phyloP scores from a whole-genome alignment of 129 eudicot species.

The Tagetes patula region DNA sequence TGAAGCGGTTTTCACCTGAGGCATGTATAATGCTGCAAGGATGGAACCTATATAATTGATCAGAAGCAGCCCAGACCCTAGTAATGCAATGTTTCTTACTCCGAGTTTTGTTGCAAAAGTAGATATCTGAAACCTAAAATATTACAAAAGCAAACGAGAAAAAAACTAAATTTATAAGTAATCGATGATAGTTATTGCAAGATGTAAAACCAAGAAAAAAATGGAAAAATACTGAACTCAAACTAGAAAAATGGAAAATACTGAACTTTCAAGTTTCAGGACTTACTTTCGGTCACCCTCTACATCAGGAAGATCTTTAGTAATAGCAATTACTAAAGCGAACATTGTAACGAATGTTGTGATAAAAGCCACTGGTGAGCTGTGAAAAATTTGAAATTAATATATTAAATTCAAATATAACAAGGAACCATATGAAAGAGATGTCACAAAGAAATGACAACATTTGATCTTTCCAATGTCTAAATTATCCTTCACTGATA shows the following conservation, averaged over 20 bases:
- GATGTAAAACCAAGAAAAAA: neutral
- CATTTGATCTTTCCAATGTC: constrained; percentile 16
- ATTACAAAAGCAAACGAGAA: neutral
- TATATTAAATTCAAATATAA: constrained; percentile 9
- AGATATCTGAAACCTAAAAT: constrained; percentile 80
- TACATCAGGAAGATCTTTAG: constrained; percentile 98
- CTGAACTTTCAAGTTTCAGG: constrained; percentile 2
- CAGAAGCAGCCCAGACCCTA: constrained; percentile 89
- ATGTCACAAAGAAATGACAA: constrained; percentile 5
- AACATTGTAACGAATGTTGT: constrained; percentile 95
- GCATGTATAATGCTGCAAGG: constrained; percentile 76
- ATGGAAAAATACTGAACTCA: neutral
- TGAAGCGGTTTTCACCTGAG: constrained; percentile 55
- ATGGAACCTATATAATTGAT: constrained; percentile 80
- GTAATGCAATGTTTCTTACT: constrained; percentile 85
- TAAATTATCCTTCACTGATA: neutral
- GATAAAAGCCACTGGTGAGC: constrained; percentile 94
- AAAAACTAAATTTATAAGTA: constrained; percentile 8
- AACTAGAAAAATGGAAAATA: neutral
- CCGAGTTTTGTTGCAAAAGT: constrained; percentile 99
- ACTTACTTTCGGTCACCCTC: constrained; percentile 99
- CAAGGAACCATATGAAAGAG: neutral
- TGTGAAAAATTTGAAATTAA: constrained; percentile 34
- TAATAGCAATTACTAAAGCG: constrained; percentile 96
- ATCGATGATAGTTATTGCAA: neutral